phyloP scores from a whole-genome alignment of 371 early-diverging fungal genomes.

The Rhizopus microsporus region DNA sequence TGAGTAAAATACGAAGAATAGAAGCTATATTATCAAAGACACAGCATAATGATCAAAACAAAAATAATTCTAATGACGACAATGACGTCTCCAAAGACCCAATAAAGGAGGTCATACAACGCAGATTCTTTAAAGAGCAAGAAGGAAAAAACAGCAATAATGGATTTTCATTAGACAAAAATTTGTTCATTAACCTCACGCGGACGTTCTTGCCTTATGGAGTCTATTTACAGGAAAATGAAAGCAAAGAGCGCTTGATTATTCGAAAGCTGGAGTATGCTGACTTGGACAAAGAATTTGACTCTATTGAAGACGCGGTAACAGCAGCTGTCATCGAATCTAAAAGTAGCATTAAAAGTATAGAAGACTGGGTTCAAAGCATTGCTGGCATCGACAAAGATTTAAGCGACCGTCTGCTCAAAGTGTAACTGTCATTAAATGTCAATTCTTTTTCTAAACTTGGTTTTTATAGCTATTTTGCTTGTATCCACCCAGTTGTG shows the following conservation, averaged over 20 bases:
- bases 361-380: constrained; percentile 27
- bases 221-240: constrained; percentile 11
- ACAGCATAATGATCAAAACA: too few relatives aligned
- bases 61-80: too few relatives aligned
- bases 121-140: background rate
- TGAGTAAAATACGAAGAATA: background rate
- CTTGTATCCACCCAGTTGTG: constrained; percentile 21
- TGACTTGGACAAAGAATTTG: constrained; percentile 9
- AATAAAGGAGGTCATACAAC: too few relatives aligned
- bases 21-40: too few relatives aligned
- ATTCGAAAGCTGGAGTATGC: constrained; percentile 20
- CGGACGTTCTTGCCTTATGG: background rate
- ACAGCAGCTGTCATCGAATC: constrained; percentile 8
- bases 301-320: constrained; percentile 12
- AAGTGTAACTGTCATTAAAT: constrained; percentile 20
- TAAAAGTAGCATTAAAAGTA: constrained; percentile 3
- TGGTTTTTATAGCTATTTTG: constrained; percentile 21
- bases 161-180: background rate
- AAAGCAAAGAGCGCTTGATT: constrained; percentile 27
- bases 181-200: background rate
- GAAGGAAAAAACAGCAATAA: background rate
- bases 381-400: constrained; percentile 22
- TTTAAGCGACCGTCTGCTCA: constrained; percentile 27
- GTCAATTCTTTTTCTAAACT: background rate
- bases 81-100: too few relatives aligned